Evolutionary conservation across 2,329 filamentous ascomycete genomes (phyloP).

Genomic region (Shiraia bambusicola): DNA sequence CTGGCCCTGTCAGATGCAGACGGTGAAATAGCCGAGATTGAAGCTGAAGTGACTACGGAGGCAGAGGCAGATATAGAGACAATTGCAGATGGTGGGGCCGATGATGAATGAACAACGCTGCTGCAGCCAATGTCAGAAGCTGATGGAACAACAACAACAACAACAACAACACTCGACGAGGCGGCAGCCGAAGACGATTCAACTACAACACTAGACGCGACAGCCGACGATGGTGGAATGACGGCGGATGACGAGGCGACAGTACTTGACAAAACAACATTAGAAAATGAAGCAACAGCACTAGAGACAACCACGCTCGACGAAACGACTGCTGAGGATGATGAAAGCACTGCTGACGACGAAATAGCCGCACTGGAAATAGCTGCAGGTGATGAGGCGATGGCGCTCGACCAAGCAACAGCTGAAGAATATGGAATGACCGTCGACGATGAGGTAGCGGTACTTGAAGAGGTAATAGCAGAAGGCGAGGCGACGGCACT

Average conservation of each 20-base stretch:
- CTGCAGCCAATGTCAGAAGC: background rate
- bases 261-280: background rate
- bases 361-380: background rate
- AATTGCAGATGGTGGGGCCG: background rate
- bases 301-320: background rate
- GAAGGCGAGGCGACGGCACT: background rate
- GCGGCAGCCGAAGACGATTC: background rate
- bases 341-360: background rate
- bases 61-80: background rate
- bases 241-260: background rate
- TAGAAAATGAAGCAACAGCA: background rate
- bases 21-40: background rate
- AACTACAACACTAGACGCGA: background rate
- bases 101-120: background rate
- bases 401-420: background rate
- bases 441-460: background rate
- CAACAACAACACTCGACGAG: slow-evolving; percentile 1
- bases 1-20: background rate
- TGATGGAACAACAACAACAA: background rate
- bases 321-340: background rate
- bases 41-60: background rate
- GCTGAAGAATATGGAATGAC: background rate
- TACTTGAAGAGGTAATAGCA: too few species aligned
- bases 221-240: background rate
- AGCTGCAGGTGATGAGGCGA: background rate